Evolutionary conservation across 345 rosid genomes (phyloP), one percentile per base, ranked within the genome.

Genomic region (Gossypium mustelinum): DNA sequence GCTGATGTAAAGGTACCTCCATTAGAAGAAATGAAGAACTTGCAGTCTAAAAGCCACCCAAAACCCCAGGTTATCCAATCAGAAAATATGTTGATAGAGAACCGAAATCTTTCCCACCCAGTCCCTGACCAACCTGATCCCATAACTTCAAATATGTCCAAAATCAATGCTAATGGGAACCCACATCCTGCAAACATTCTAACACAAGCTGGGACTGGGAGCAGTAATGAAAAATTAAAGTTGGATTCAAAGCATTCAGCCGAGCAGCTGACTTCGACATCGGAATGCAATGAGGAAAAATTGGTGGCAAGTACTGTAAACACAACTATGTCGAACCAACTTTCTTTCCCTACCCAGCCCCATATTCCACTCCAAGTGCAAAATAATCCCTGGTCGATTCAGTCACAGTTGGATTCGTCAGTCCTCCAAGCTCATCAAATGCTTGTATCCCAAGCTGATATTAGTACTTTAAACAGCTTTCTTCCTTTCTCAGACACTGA

Each of bases 401-500:
- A 86, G 76, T 72, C 88, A 11, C 76, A 70, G 55, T 62, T 76
- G 65, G 92, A 86, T 27, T 63, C 87, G 17, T 47, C 84, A 2
- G 5, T 52, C 9, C 27, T 71, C 60, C 79, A 81, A 6, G 51
- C 83, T 14, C 93, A 84, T 45, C 91, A 84, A 72, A 75, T 81
- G 24, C 83, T 85, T 52, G 25, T 80, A 25, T 82, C 87, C 25
- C 89, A 75, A 73, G 76, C 85, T 58, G 94, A 93, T 79, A 66
- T 82, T 16, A 75, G 68, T 76, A 16, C 55, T 29, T 65, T 78
- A 20, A 89, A 77, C 57, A 85, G 90, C 48, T 82, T 84, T 20
- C 86, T 89, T 63, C 85, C 87, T 51, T 82, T 88, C 73, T 59
- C 83, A 16, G 91, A 87, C 70, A 76, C 88, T 0, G 94, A 88